Percentiles rank a stretch among this genome's conserved stretches.
These are phyloP conservation scores for Candida arabinofermentans DNA, from an alignment of 805 yeast species.

Conservation along the genomic window DNA sequence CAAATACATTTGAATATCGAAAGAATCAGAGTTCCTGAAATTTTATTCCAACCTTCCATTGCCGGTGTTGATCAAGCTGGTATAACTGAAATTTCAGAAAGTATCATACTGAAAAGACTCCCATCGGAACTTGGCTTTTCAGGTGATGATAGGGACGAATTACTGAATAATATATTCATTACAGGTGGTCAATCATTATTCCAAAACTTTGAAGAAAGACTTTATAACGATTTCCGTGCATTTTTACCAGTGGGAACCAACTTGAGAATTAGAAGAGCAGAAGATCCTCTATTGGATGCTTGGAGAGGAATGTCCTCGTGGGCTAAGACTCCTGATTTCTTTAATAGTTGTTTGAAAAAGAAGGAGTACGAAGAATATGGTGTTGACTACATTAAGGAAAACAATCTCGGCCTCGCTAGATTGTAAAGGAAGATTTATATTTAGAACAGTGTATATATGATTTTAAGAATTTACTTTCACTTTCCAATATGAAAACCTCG, in stretches of 20 bases:
- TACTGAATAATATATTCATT: conserved; percentile 64
- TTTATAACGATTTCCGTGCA: conserved; percentile 63
- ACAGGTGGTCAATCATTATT: conserved; percentile 82
- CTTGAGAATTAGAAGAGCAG: conserved; percentile 57
- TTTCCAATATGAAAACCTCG: too few relatives aligned
- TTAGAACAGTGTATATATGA: background rate
- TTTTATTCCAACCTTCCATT: conserved; percentile 85
- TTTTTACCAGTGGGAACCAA: conserved; percentile 68
- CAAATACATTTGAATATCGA: conserved; percentile 90
- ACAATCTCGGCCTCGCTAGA: conserved; percentile 55
- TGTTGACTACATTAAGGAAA: conserved; percentile 82
- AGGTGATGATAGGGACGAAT: conserved; percentile 46
- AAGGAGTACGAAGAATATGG: conserved; percentile 87
- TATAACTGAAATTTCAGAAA: conserved; percentile 70
- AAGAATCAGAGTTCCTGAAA: conserved; percentile 88
- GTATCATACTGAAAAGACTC: conserved; percentile 56
- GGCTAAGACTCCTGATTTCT: conserved; percentile 45
- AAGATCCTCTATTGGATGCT: conserved; percentile 71
- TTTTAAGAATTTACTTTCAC: background rate
- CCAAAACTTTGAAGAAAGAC: conserved; percentile 61
- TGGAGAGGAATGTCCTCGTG: conserved; percentile 95
- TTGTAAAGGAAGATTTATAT: conserved; percentile 7
- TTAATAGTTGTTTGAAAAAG: conserved; percentile 51
- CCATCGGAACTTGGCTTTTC: conserved; percentile 47
- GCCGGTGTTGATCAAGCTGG: conserved; percentile 98